Conservation (phyloP, 352 stramenopile genomes). For the Phytophthora cajani region DNA sequence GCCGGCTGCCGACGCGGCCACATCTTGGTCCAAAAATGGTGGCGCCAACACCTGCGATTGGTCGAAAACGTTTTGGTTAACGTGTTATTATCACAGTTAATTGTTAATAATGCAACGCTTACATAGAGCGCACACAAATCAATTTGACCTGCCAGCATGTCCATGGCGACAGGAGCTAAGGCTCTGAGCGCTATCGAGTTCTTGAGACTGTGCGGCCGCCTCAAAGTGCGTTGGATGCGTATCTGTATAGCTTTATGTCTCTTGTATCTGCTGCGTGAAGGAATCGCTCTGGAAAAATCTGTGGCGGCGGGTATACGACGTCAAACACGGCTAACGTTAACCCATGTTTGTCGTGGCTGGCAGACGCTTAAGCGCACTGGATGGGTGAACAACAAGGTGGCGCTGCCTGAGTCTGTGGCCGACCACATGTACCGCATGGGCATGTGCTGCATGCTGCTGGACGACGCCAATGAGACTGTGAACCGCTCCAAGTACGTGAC, state of each 20-base stretch:
- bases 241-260: neutral
- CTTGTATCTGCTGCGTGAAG: conserved; percentile 4
- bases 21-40: conserved; percentile 32
- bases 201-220: conserved; percentile 73
- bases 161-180: conserved; percentile 64
- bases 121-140: neutral
- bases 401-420: conserved; percentile 90
- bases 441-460: conserved; percentile 91
- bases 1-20: conserved; percentile 43
- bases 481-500: conserved; percentile 66
- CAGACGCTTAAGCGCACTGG: conserved; percentile 91
- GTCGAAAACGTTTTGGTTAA: neutral
- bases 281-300: neutral
- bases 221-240: conserved; percentile 60
- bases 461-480: conserved; percentile 70
- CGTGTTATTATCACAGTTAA: neutral
- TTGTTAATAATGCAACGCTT: neutral
- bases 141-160: conserved; percentile 26
- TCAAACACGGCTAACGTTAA: neutral
- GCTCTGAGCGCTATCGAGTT: conserved; percentile 81
- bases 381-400: conserved; percentile 93
- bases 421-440: conserved; percentile 95
- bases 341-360: neutral
- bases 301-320: neutral
- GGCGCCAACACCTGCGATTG: conserved; percentile 40